Evolutionary conservation across 805 yeast species (phyloP).

Genomic region (Yamadazyma sp.): DNA sequence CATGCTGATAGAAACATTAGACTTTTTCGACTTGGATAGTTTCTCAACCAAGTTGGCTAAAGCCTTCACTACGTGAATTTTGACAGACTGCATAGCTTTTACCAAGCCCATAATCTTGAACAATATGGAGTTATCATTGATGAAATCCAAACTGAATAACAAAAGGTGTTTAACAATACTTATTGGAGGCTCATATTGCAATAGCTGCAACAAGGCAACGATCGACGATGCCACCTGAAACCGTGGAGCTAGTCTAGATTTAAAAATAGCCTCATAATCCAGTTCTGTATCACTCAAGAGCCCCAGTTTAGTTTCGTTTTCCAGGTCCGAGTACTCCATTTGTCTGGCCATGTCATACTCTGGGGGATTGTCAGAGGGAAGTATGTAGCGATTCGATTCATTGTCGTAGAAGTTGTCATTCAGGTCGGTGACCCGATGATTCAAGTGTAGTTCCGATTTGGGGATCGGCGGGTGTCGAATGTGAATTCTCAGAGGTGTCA

Average conservation of each 20-base stretch:
- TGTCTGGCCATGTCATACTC: constrained; percentile 21
- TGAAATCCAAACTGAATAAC: constrained; percentile 22
- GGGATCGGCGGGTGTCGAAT: too few species aligned
- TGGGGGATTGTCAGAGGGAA: constrained; percentile 4
- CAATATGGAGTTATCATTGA: constrained; percentile 18
- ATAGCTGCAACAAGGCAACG: not conserved
- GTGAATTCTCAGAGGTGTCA: not conserved
- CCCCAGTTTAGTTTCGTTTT: constrained; percentile 1
- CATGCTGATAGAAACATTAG: constrained; percentile 3
- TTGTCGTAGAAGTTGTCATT: constrained; percentile 10
- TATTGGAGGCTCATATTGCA: constrained; percentile 23
- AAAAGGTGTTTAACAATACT: constrained; percentile 26
- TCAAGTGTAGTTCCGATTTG: too few species aligned
- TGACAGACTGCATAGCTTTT: constrained; percentile 22
- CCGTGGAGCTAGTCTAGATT: constrained; percentile 2
- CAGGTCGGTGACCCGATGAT: too few species aligned
- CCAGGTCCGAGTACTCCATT: constrained; percentile 30
- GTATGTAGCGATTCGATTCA: constrained; percentile 8
- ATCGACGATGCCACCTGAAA: constrained; percentile 4
- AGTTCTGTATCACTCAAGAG: constrained; percentile 19
- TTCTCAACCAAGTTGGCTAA: constrained; percentile 26
- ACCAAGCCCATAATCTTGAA: constrained; percentile 18
- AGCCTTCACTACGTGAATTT: constrained; percentile 15
- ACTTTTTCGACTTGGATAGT: constrained; percentile 16
- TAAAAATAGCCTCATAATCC: constrained; percentile 12